Evolutionary conservation across 768 basidiomycete species (phyloP).

Genomic region (Arthromyces matolae): DNA sequence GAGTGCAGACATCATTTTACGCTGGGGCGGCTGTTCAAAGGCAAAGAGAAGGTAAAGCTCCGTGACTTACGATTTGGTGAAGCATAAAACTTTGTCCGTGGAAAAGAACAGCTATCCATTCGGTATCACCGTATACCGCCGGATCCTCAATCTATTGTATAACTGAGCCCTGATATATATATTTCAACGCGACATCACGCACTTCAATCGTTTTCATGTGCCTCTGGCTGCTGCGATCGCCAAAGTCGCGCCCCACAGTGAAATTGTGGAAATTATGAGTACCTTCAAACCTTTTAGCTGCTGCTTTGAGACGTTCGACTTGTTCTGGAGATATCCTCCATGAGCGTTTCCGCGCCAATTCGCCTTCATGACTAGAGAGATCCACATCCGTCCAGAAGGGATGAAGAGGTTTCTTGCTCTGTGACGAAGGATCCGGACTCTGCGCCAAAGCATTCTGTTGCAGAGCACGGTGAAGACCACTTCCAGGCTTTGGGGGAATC

Average conservation of each 20-base stretch:
- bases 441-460: conserved; percentile 28
- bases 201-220: conserved; percentile 88
- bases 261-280: conserved; percentile 99
- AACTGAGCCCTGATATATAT: neutral
- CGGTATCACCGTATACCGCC: conserved; percentile 84
- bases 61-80: conserved; percentile 67
- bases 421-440: conserved; percentile 15
- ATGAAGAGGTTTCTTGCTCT: conserved; percentile 30
- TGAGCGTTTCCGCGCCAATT: conserved; percentile 59
- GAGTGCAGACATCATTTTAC: conserved; percentile 93
- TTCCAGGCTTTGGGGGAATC: conserved; percentile 81
- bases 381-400: conserved; percentile 60
- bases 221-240: conserved; percentile 79
- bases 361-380: conserved; percentile 47
- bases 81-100: conserved; percentile 99
- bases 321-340: conserved; percentile 63
- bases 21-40: conserved; percentile 45
- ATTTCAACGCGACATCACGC: neutral
- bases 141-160: conserved; percentile 69
- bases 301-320: conserved; percentile 51
- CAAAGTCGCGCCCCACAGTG: conserved; percentile 82
- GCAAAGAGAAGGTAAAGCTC: conserved; percentile 12
- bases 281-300: conserved; percentile 69
- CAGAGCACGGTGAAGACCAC: conserved; percentile 51
- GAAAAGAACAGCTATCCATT: conserved; percentile 91